These are phyloP conservation scores for Microbotryum silenes-acaulis DNA, from an alignment of 1,284 basidiomycete genomes.

Conservation along the genomic window DNA sequence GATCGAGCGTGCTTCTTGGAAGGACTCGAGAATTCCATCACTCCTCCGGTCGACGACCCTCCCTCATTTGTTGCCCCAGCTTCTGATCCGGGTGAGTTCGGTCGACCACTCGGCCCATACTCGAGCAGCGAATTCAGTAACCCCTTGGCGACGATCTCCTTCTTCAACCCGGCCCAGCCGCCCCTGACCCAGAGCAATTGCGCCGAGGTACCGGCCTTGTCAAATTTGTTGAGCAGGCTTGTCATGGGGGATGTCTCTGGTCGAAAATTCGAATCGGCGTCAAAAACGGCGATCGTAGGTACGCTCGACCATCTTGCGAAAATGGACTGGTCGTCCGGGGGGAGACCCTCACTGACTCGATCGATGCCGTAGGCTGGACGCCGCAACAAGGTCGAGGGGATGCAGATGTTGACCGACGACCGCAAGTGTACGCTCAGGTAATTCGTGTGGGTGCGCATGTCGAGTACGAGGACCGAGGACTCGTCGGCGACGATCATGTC, in stretches of 20 bases:
- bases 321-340: constrained; percentile 47
- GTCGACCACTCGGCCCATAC: not conserved
- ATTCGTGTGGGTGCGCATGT: constrained; percentile 76
- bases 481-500: too few species aligned
- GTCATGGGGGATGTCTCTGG: constrained; percentile 61
- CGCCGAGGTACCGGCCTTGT: constrained; percentile 57
- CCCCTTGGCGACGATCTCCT: not conserved
- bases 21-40: not conserved
- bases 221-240: constrained; percentile 78
- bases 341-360: constrained; percentile 66
- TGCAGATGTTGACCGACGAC: constrained; percentile 74
- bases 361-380: constrained; percentile 71
- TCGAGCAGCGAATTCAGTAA: constrained; percentile 7
- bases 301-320: constrained; percentile 37
- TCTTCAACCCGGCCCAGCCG: constrained; percentile 59
- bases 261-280: constrained; percentile 60
- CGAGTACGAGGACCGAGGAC: constrained; percentile 53
- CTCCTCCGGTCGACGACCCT: too few species aligned
- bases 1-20: constrained; percentile 28
- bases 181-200: constrained; percentile 69
- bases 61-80: too few species aligned
- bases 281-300: constrained; percentile 71
- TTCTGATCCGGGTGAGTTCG: too few species aligned
- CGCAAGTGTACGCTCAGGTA: constrained; percentile 55
- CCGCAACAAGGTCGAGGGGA: constrained; percentile 88